phyloP scores from a whole-genome alignment of 352 stramenopile genomes.

The Globisporangium apiculatum region DNA sequence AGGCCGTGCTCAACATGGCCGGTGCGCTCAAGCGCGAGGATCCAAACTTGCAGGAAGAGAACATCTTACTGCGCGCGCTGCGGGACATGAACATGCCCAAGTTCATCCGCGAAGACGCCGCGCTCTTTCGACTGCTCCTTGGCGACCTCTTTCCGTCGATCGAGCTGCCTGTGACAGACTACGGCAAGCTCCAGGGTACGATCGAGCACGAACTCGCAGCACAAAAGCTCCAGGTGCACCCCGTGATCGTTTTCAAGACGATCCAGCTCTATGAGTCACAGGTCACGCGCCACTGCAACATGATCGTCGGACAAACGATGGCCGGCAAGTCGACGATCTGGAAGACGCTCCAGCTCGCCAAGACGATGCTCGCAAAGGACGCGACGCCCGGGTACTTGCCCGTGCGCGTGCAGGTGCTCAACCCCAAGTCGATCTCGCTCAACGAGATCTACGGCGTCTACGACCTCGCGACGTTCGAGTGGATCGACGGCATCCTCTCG shows the following conservation, averaged over 20 bases:
- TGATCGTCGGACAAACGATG: constrained; percentile 91
- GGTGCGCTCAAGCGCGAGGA: constrained; percentile 92
- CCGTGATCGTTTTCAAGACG: constrained; percentile 91
- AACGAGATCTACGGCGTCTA: constrained; percentile 90
- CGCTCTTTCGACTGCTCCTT: constrained; percentile 88
- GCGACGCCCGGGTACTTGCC: constrained; percentile 65
- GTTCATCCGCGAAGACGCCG: constrained; percentile 91
- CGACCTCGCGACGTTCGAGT: constrained; percentile 83
- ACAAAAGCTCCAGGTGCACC: constrained; percentile 85
- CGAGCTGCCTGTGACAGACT: constrained; percentile 85
- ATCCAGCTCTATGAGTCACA: constrained; percentile 95
- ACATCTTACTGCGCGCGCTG: constrained; percentile 93
- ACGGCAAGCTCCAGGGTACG: constrained; percentile 85
- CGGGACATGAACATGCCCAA: constrained; percentile 95
- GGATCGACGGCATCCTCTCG: constrained; percentile 81
- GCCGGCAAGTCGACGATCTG: constrained; percentile 87
- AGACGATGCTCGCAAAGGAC: constrained; percentile 72
- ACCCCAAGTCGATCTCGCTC: constrained; percentile 86
- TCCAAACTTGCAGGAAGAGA: constrained; percentile 91
- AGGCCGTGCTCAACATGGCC: constrained; percentile 84
- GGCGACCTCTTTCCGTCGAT: constrained; percentile 87
- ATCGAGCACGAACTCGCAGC: constrained; percentile 84
- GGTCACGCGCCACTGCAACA: constrained; percentile 92
- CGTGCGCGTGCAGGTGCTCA: constrained; percentile 83
- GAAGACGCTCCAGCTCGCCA: constrained; percentile 69